Base-by-base conservation (phyloP, 768 basidiomycete genomes). In the Pisolithus sp. region DNA sequence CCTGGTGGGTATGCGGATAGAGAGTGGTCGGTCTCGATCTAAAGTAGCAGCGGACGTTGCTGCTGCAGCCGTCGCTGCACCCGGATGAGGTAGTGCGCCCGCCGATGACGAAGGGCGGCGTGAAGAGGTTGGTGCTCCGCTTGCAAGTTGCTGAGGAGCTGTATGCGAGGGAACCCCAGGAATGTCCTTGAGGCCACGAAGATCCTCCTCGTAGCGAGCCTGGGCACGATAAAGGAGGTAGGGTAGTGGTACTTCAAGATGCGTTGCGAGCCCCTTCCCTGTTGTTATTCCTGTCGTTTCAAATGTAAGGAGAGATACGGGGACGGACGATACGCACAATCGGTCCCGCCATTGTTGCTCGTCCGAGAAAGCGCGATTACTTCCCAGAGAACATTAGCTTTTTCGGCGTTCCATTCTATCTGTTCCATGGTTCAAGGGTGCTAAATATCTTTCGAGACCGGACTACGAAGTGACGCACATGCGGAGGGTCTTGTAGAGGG, bases 401-500 rank as follows among this genome's bases (percentile, higher is more conserved):
- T 93, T 52, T 91, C 87, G 7, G 79, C 58, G 40, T 78, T 88
- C 90, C 90, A 93, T 72, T 87, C 84, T 65, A 93, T 84, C 89
- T 92, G 60, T 34, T 47, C 36, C 34, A 34, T 30, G 7, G 30
- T 10, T 34, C 34, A 34, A 31, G 9, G 30, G 30, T 31, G 30
- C 30, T 31, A 31, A 31, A 34, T 13, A 34, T 15, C 34, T 34
- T 34, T 15, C 34, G 34, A 34, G 12, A 13, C 12, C 34, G 4
- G 12, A 34, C 34, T 15, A 15, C 13, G 34, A 34, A 34, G 34
- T 34, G n/a, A 76, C 81, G 64, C 65, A 89, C 89, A 65, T 73
- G 74, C 41, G 83, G 81, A 48, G 87, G 87, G 56, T 89, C 80
- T n/a, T 70, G 67, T 8, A 75, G 67, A 10, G 85, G 75, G 45